These are phyloP conservation scores for Piper longum DNA, from an alignment of 164 flowering plant genomes.

Conservation along the genomic window DNA sequence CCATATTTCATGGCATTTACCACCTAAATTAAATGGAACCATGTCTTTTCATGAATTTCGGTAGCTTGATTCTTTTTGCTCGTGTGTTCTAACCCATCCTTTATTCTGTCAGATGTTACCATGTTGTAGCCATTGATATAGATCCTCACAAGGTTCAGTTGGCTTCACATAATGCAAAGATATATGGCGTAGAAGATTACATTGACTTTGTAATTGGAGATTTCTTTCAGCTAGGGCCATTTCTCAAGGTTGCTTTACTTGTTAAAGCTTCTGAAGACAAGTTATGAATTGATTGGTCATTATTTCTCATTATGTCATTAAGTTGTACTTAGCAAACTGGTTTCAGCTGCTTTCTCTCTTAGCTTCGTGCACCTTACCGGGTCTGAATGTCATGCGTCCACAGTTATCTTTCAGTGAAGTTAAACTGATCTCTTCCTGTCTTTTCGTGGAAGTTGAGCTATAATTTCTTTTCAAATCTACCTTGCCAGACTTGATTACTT, in stretches of 20 bases:
- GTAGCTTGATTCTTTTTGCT: not conserved
- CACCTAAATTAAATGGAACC: not conserved
- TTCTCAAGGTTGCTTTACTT: conserved; percentile 28
- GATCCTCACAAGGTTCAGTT: conserved; percentile 34
- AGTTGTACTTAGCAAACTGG: not conserved
- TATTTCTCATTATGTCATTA: not conserved
- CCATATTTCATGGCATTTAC: not conserved
- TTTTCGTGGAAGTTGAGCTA: too few relatives aligned
- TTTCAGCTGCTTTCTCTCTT: too few relatives aligned
- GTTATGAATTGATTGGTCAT: not conserved
- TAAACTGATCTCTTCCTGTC: too few relatives aligned
- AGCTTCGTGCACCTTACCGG: too few relatives aligned
- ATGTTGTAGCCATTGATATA: conserved; percentile 46
- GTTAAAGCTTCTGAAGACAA: not conserved
- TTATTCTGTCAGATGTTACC: conserved; percentile 23
- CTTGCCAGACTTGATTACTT: too few relatives aligned
- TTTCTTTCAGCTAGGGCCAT: conserved; percentile 46
- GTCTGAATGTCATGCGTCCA: too few relatives aligned
- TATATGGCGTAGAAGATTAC: conserved; percentile 47
- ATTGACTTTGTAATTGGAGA: conserved; percentile 55
- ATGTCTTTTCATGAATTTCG: not conserved
- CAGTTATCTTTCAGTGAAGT: too few relatives aligned
- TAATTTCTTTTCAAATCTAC: too few relatives aligned
- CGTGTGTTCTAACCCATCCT: not conserved
- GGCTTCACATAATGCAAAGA: conserved; percentile 35